Base-by-base conservation (phyloP, 768 basidiomycete species). In the Sistotremastrum suecicum region DNA sequence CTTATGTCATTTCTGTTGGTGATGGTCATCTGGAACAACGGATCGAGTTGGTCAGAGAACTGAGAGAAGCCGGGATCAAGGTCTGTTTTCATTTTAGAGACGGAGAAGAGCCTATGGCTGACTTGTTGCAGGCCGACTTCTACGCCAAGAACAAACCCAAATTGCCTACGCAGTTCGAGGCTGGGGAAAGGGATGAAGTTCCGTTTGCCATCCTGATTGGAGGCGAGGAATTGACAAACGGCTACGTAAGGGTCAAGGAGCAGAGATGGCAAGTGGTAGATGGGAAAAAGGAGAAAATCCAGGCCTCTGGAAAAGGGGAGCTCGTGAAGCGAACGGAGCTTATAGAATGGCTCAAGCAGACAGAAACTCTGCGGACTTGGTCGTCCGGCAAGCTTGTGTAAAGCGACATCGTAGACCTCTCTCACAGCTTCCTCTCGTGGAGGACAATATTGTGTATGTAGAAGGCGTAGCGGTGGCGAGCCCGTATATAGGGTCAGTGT, bases 201-300 rank as follows among this genome's bases (percentile, higher is more conserved):
- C 94, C 92, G 0, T 95, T 89, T 62, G 91, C 84, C 2, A 73
- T 97, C 47, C 86, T 98, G 52, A 66, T 98, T n/a, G 92, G 90
- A 6, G 74, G 72, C 1, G 81, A 84, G 47, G 94, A 99, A 66
- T 65, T 90, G 46, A 79, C 78, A 56, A 72, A 75, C 40, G 95
- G 94, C 3, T 64, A 83, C 36, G 89, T 95, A 32, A 75, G 80
- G 35, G 85, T 99, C 47, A 97, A 97, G 66, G 82, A 92, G 60
- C 94, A 98, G 61, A 72, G 64, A 43, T 88, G 85, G 85, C 75
- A 83, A 55, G 54, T 84, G 28, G 68, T 77, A 7, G 77, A 80
- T 35, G 84, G 82, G 37, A 72, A 75, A 65, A 87, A 83, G 64
- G 67, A 57, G 38, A 74, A 75, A 55, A 71, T 76, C 35, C 75